Conservation (phyloP, 495 filamentous ascomycete species). For the Echria macrotheca region DNA sequence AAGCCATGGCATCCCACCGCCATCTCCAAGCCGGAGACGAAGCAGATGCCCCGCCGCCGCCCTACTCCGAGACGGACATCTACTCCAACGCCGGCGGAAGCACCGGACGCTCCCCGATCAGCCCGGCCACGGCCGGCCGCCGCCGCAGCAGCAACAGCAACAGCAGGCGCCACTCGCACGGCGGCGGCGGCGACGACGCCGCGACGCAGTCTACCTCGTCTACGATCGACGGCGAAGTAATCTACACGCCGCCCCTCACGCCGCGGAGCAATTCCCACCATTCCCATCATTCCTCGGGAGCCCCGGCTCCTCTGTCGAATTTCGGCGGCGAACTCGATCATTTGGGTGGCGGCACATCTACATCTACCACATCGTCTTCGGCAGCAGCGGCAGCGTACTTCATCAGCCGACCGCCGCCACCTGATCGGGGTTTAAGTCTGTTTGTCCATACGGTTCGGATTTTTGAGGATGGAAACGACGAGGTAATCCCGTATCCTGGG, state of each 20-base stretch:
- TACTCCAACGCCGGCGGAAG: slow-evolving; percentile 32
- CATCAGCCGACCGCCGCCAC: slow-evolving; percentile 29
- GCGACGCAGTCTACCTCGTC: slow-evolving; percentile 25
- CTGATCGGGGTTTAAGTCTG: not conserved
- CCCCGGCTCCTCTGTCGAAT: no score
- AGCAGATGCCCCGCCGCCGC: slow-evolving; percentile 41
- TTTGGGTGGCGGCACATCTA: no score
- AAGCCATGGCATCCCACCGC: slow-evolving; percentile 19
- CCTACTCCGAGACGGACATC: slow-evolving; percentile 47
- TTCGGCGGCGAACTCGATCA: slow-evolving; percentile 23
- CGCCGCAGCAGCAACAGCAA: slow-evolving; percentile 7
- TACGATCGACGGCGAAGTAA: slow-evolving; percentile 31
- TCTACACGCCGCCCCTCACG: slow-evolving; percentile 46
- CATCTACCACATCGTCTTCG: slow-evolving; percentile 19
- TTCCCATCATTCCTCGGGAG: no score
- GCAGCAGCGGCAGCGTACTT: slow-evolving; percentile 39
- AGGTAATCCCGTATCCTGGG: slow-evolving; percentile 31
- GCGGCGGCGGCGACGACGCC: slow-evolving; percentile 21
- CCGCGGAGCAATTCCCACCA: slow-evolving; percentile 30
- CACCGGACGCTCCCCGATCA: slow-evolving; percentile 10
- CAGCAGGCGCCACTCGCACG: slow-evolving; percentile 15
- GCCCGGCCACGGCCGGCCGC: not conserved
- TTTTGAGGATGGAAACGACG: slow-evolving; percentile 18
- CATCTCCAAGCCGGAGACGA: no score
- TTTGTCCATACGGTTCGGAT: slow-evolving; percentile 23